Base-by-base conservation (phyloP, 2,329 filamentous ascomycete genomes). In the Simplicillium aogashimaense region DNA sequence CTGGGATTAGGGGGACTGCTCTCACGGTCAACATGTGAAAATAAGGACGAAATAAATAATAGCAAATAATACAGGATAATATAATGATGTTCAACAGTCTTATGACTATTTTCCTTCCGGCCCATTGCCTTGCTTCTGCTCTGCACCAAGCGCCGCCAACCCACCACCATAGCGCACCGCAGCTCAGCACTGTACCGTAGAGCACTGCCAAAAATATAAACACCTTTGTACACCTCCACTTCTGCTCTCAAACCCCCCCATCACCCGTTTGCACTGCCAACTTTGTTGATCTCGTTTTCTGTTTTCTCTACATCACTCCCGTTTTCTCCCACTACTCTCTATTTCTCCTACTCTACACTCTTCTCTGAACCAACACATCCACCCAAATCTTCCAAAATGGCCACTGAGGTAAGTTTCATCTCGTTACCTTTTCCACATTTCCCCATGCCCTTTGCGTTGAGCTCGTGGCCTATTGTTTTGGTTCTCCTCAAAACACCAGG, bases 401-500 rank as follows among this genome's bases (percentile, higher is more conserved):
- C 72, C 62, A 74, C 71, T 66, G 76, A 80, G 68, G 76, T 80
- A 73, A 57, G 74, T 69, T 30, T 37, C 28, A 38, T 45, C 38
- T 36, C 36, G 36, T 35, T 36, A 28, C 42, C 39, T 35, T 47
- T 49, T 38, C 36, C 44, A 38, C 34, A 30, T 31, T 34, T 15
- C 29, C 38, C 20, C 9, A 28, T 33, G 40, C 25, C 42, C 28
- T 30, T 31, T 35, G 29, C 31, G 20, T 25, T 38, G 35, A 32
- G 18, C 20, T 25, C 33, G 39, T 35, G 30, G 20, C 9, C 20
- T 5, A 6, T 9, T 25, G 20, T 9, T 25, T 9, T 25, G 20
- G 20, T 25, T 25, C 20, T 25, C 20, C n/a, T 5, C 20, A 9
- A 25, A 9, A 25, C 20, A 25, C 20, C 20, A 25, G 20, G 20